Evolutionary conservation across 164 flowering plant genomes (phyloP).

Genomic region (Nymphaea colorata): DNA sequence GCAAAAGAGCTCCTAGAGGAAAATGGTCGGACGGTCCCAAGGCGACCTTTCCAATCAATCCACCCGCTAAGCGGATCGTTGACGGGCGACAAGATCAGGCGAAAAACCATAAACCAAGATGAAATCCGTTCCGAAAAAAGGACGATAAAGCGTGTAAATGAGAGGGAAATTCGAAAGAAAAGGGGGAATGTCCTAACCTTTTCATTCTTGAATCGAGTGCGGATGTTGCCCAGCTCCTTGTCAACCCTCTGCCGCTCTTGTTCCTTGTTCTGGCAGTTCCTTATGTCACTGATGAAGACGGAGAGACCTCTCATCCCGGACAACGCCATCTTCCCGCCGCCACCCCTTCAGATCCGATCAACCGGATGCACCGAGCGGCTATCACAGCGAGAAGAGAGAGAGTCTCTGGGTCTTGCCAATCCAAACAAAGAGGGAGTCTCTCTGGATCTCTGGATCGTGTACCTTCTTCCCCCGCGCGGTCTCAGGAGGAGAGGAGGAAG

Average conservation of each 20-base stretch:
- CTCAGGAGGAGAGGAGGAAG: no score
- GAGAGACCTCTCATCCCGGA: slow-evolving; percentile 98
- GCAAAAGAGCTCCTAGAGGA: neutral
- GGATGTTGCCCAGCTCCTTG: slow-evolving; percentile 87
- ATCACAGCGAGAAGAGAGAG: neutral
- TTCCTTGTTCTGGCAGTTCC: slow-evolving; percentile 90
- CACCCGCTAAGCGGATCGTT: neutral
- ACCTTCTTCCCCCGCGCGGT: no score
- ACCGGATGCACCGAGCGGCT: neutral
- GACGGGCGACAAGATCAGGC: no score
- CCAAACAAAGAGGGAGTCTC: no score
- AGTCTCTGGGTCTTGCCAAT: neutral
- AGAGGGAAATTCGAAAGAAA: neutral
- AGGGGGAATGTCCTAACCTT: slow-evolving; percentile 42
- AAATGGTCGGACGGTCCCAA: neutral
- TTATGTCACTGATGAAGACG: slow-evolving; percentile 86
- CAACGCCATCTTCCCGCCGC: slow-evolving; percentile 55
- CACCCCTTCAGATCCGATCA: neutral
- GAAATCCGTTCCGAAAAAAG: neutral
- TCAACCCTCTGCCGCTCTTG: slow-evolving; percentile 80
- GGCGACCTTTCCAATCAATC: neutral
- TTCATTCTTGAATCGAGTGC: slow-evolving; percentile 80
- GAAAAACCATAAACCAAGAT: neutral
- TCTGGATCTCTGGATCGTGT: no score
- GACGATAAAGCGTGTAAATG: neutral